Evolutionary conservation across 106 monocot genomes (phyloP).

Genomic region (Dendrobium chrysotoxum): DNA sequence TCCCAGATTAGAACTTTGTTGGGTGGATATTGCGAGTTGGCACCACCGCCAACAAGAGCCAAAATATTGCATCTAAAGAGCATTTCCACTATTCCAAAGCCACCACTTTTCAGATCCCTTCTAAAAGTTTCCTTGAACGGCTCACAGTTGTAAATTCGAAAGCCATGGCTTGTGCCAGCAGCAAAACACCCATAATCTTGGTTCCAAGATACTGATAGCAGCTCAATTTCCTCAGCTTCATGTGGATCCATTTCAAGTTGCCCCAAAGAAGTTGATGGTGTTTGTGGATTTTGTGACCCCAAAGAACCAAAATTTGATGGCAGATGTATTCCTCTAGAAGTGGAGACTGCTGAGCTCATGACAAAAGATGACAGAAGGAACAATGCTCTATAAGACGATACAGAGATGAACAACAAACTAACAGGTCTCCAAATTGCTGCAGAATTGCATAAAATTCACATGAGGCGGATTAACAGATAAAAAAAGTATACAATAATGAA

Average conservation of each 20-base stretch:
- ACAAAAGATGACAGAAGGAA: neutral
- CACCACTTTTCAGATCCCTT: conserved; percentile 80
- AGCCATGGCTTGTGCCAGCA: conserved; percentile 76
- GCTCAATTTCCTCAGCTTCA: conserved; percentile 39
- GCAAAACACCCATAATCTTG: conserved; percentile 79
- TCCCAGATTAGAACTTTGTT: conserved; percentile 95
- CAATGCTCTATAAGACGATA: neutral
- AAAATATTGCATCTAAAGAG: conserved; percentile 82
- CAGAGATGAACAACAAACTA: neutral
- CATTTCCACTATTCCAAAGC: conserved; percentile 90
- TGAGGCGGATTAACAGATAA: neutral
- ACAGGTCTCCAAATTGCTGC: neutral
- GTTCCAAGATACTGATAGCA: conserved; percentile 89
- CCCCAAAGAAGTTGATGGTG: conserved; percentile 21
- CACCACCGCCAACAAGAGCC: conserved; percentile 82
- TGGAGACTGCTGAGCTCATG: conserved; percentile 59
- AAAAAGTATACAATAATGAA: neutral
- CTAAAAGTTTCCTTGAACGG: conserved; percentile 86
- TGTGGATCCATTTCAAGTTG: conserved; percentile 32
- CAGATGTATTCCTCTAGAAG: conserved; percentile 19
- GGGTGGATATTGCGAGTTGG: conserved; percentile 74
- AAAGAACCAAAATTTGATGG: conserved; percentile 29
- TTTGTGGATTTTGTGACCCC: conserved; percentile 29
- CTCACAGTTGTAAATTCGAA: conserved; percentile 75
- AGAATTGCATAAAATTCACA: neutral